Evolutionary conservation across 1,284 basidiomycete genomes (phyloP), one percentile per base, ranked within the genome.

Genomic region (Schizophyllum commune): DNA sequence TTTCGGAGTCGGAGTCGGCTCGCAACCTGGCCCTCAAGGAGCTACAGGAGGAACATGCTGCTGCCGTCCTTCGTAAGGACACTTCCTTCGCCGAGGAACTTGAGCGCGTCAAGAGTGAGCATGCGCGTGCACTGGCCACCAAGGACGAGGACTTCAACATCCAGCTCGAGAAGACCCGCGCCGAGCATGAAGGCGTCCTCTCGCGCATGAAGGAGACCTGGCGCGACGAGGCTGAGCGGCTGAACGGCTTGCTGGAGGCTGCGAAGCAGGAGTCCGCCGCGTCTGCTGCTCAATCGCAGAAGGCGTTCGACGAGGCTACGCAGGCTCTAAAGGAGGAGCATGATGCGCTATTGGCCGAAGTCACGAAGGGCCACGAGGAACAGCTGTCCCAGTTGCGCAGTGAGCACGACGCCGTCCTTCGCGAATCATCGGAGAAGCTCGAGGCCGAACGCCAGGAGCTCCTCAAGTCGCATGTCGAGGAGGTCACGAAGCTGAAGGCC

Each of bases 1-100:
- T 93, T 34, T 83, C 86, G 2, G 85, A 90, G 68, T 88, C 88
- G 1, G 78, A 91, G 69, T 84, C 85, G n/a, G 77, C 88, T 56
- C 83, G 84, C 60, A 78, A 80, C 54, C 64, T 78, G 4, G 81
- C 83, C 39, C 70, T 92, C 58, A 75, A 83, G 61, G 81, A 81
- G 52, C 76, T 91, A 20, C 86, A 88, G 66, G 83, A 87, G 13
- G 88, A 86, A 63, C 88, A 91, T 65, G 72, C 79, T 1, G 77
- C 84, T n/a, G 84, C 83, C 11, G 78, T 88, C 60, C 68, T 79
- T 32, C 79, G 83, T 66, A 89, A 86, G 72, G 89, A 91, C 65
- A 72, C 76, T 19, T 77, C 81, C 55, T 86, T 87, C 65, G 68
- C 76, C 0, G 84, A 86, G 59, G 84, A 89, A 68, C 66, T 88